Percentiles rank a stretch among this genome's conserved stretches.
Evolutionary conservation across 768 basidiomycete species (phyloP).

Genomic region (Mycena galericulata): DNA sequence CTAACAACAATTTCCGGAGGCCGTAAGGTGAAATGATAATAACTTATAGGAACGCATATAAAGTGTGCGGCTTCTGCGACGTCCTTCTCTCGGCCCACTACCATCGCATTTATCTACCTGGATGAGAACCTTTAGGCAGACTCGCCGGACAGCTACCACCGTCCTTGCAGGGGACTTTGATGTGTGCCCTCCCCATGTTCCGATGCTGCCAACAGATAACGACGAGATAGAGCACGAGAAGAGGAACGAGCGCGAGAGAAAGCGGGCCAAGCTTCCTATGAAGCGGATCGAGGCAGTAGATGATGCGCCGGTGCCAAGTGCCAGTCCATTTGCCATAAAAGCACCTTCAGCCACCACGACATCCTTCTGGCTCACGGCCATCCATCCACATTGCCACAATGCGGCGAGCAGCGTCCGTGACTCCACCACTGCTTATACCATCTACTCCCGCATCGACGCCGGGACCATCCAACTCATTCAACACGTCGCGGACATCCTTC

Average conservation of each 20-base stretch:
- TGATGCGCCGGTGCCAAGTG: slow-evolving; percentile 44
- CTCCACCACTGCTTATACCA: slow-evolving; percentile 65
- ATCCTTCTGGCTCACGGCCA: slow-evolving; percentile 78
- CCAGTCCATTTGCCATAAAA: slow-evolving; percentile 45
- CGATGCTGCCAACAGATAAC: slow-evolving; percentile 62
- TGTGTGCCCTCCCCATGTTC: slow-evolving; percentile 70
- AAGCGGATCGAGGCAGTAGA: slow-evolving; percentile 42
- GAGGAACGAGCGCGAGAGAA: slow-evolving; percentile 64
- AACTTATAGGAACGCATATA: too few relatives aligned
- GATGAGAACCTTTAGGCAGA: slow-evolving; percentile 52
- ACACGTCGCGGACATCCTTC: slow-evolving; percentile 81
- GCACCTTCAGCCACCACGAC: slow-evolving; percentile 50
- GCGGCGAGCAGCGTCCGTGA: slow-evolving; percentile 80
- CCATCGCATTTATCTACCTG: slow-evolving; percentile 50
- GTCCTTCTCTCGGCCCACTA: slow-evolving; percentile 45
- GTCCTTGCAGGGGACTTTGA: slow-evolving; percentile 85
- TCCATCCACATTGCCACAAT: slow-evolving; percentile 77
- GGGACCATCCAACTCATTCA: slow-evolving; percentile 78
- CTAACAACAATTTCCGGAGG: too few relatives aligned
- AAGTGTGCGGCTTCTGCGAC: too few relatives aligned
- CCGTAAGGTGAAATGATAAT: too few relatives aligned
- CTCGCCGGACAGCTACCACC: slow-evolving; percentile 75
- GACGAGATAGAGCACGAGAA: slow-evolving; percentile 70
- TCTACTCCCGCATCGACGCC: slow-evolving; percentile 81
- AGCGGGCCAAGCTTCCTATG: slow-evolving; percentile 51